These are phyloP conservation scores for Holtermanniella nyarrowii DNA, from an alignment of 768 basidiomycete species.

Conservation along the genomic window DNA sequence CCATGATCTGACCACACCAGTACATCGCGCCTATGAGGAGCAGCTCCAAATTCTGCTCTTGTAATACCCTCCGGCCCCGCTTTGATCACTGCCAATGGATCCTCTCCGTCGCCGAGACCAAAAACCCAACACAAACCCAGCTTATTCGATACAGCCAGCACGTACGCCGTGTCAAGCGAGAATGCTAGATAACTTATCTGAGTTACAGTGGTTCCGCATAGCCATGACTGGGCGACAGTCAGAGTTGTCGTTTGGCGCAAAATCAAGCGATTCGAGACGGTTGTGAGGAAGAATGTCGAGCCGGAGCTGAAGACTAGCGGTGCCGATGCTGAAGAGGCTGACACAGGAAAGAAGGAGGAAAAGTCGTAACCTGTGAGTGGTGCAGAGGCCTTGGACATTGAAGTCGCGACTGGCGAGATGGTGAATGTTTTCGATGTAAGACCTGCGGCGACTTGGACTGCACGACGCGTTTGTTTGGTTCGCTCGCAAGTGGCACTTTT, in stretches of 20 bases:
- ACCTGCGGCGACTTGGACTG: no score
- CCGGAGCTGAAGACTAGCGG: slow-evolving; percentile 63
- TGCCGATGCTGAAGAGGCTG: slow-evolving; percentile 2
- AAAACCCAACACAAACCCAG: slow-evolving; percentile 62
- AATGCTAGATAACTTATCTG: slow-evolving; percentile 68
- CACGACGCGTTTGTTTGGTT: background rate
- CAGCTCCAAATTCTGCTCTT: slow-evolving; percentile 49
- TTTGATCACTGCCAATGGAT: slow-evolving; percentile 25
- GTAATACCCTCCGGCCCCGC: slow-evolving; percentile 49
- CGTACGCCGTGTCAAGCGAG: slow-evolving; percentile 79
- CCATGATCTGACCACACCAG: slow-evolving; percentile 90
- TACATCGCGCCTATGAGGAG: slow-evolving; percentile 52
- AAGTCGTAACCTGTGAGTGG: slow-evolving; percentile 28
- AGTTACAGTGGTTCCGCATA: slow-evolving; percentile 49
- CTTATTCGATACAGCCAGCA: slow-evolving; percentile 69
- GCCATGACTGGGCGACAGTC: slow-evolving; percentile 71
- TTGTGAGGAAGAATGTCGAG: slow-evolving; percentile 72
- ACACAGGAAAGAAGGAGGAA: slow-evolving; percentile 23
- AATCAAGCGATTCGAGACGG: slow-evolving; percentile 66
- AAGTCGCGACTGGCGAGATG: no score
- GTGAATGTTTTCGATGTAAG: no score
- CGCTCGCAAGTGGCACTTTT: background rate
- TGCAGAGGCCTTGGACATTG: no score
- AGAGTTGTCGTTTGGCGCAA: slow-evolving; percentile 75
- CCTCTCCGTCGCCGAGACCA: slow-evolving; percentile 56